Percentiles rank a stretch among this genome's conserved stretches.
phyloP scores from a whole-genome alignment of 2,329 filamentous ascomycete genomes.

The Penicillium sclerotigenum region DNA sequence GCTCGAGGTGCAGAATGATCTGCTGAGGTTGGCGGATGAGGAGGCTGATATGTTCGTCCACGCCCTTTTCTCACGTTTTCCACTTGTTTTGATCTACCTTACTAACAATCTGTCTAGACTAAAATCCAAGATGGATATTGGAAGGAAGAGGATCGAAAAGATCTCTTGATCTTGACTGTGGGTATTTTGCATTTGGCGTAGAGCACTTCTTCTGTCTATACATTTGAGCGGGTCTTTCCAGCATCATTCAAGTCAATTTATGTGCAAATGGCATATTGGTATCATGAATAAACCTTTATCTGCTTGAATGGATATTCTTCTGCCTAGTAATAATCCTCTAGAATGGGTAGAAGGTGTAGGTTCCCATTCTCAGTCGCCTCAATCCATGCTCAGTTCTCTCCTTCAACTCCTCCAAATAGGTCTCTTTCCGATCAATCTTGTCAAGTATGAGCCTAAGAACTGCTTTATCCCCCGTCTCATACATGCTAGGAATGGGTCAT shows the following conservation, averaged over 20 bases:
- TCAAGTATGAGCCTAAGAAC: neutral
- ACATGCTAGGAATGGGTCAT: neutral
- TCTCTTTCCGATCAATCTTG: neutral
- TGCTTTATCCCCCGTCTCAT: neutral
- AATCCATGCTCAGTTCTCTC: neutral
- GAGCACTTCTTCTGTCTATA: neutral
- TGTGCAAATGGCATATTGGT: neutral
- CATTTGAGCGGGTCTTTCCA: neutral
- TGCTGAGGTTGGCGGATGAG: conserved; percentile 58
- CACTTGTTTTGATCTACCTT: neutral
- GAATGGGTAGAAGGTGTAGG: neutral
- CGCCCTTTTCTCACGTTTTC: neutral
- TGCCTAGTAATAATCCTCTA: neutral
- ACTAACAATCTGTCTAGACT: conserved; percentile 32
- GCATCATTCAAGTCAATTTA: neutral
- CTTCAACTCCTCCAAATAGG: neutral
- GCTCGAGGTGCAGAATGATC: conserved; percentile 59
- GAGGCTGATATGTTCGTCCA: conserved; percentile 51
- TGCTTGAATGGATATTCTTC: neutral
- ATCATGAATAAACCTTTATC: neutral
- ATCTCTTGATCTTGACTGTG: conserved; percentile 37
- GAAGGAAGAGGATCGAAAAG: conserved; percentile 47
- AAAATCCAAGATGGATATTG: conserved; percentile 47
- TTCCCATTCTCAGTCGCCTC: neutral
- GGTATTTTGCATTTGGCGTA: neutral